phyloP scores from a whole-genome alignment of 148 eudicot genomes.

The Rhododendron griersonianum region DNA sequence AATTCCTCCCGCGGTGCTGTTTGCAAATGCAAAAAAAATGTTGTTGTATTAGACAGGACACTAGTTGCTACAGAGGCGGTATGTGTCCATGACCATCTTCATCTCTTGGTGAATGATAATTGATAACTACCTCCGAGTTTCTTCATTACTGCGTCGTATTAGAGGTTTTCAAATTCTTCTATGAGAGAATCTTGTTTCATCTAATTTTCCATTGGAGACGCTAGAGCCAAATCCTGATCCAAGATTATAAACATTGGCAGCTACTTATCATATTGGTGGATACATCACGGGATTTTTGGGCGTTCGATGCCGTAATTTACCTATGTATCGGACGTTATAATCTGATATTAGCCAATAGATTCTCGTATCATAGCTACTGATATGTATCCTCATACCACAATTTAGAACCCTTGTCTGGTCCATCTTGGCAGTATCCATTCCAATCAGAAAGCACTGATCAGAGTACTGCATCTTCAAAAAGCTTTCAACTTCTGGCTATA shows the following conservation, averaged over 20 bases:
- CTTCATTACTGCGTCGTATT: not conserved
- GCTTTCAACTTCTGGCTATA: too few species aligned
- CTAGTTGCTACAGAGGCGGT: not conserved
- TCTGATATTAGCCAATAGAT: not conserved
- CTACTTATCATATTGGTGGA: not conserved
- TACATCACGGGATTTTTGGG: too few species aligned
- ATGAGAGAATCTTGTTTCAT: not conserved
- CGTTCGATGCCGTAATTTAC: too few species aligned
- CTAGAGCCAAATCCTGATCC: not conserved
- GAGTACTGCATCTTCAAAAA: too few species aligned
- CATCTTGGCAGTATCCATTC: too few species aligned
- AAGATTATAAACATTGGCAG: not conserved
- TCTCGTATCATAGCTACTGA: not conserved
- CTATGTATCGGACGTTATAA: not conserved
- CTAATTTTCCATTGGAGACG: not conserved
- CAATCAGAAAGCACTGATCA: too few species aligned
- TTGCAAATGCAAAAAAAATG: not conserved
- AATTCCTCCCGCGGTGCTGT: not conserved
- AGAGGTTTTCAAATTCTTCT: not conserved
- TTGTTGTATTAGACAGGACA: not conserved
- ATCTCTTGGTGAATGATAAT: not conserved
- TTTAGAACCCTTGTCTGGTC: too few species aligned
- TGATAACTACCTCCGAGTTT: not conserved
- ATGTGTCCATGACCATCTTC: not conserved
- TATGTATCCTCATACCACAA: too few species aligned